Conservation (phyloP, 306 rosid species). For the Pachyrhizus erosus region DNA sequence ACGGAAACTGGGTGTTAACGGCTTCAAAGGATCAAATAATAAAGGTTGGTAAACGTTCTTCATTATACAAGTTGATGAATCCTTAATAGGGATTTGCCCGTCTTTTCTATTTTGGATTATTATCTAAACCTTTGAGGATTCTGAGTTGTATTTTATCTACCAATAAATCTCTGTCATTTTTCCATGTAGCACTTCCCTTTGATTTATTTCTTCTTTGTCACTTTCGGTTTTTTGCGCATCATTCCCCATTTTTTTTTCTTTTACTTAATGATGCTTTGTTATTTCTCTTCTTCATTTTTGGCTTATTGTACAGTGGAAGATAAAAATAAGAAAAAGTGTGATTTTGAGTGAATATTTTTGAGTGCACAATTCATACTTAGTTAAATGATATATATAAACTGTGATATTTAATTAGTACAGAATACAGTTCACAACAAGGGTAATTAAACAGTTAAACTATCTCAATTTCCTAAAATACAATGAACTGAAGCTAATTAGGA, state of each 20-base stretch:
- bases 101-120: constrained; percentile 24
- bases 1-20: constrained; percentile 90
- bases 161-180: constrained; percentile 19
- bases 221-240: constrained; percentile 23
- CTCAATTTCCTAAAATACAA: background rate
- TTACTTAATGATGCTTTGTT: constrained; percentile 25
- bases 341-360: background rate
- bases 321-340: background rate
- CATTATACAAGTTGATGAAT: constrained; percentile 9
- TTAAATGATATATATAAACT: background rate
- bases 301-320: background rate
- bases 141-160: constrained; percentile 26
- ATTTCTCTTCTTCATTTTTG: background rate
- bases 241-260: background rate
- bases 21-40: constrained; percentile 93
- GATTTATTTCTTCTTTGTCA: background rate
- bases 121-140: constrained; percentile 29
- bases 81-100: background rate
- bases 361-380: background rate
- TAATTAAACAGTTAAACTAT: background rate
- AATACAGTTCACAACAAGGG: background rate
- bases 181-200: background rate
- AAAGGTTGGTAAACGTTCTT: constrained; percentile 59
- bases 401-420: background rate
- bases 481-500: background rate